These are phyloP conservation scores for Rhizophora apiculata DNA, from an alignment of 345 rosid species.

Conservation along the genomic window DNA sequence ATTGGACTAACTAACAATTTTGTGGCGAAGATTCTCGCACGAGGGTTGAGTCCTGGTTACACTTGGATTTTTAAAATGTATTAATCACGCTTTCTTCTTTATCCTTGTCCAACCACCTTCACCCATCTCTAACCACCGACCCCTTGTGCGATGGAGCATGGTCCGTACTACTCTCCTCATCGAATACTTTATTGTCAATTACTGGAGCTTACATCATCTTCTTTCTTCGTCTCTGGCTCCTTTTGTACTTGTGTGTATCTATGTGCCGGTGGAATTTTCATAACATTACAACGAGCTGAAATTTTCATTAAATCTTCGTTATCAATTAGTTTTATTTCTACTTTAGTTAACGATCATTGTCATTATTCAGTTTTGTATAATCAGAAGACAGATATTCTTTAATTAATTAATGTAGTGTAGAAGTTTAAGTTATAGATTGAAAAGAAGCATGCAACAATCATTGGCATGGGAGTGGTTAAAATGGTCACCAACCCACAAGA, in stretches of 20 bases:
- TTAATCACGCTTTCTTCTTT: slow-evolving; percentile 20
- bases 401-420: not conserved
- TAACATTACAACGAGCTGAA: not conserved
- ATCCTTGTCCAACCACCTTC: slow-evolving; percentile 83
- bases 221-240: slow-evolving; percentile 8
- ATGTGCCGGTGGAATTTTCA: not conserved
- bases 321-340: not conserved
- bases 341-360: not conserved
- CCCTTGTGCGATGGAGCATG: slow-evolving; percentile 39
- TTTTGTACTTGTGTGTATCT: not conserved
- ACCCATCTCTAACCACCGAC: slow-evolving; percentile 90
- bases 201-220: slow-evolving; percentile 18
- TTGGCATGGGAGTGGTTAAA: slow-evolving; percentile 45
- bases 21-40: slow-evolving; percentile 35
- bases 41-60: slow-evolving; percentile 50
- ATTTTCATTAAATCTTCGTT: not conserved
- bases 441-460: not conserved
- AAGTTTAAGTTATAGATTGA: not conserved
- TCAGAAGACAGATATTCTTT: not conserved
- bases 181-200: slow-evolving; percentile 19
- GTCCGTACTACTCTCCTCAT: slow-evolving; percentile 8
- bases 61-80: slow-evolving; percentile 8
- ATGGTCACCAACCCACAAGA: slow-evolving; percentile 60
- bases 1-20: not conserved
- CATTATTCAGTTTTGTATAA: not conserved